Percentiles rank a stretch among this genome's conserved stretches.
Evolutionary conservation across 768 basidiomycete species (phyloP).

Genomic region (Suillus americanus): DNA sequence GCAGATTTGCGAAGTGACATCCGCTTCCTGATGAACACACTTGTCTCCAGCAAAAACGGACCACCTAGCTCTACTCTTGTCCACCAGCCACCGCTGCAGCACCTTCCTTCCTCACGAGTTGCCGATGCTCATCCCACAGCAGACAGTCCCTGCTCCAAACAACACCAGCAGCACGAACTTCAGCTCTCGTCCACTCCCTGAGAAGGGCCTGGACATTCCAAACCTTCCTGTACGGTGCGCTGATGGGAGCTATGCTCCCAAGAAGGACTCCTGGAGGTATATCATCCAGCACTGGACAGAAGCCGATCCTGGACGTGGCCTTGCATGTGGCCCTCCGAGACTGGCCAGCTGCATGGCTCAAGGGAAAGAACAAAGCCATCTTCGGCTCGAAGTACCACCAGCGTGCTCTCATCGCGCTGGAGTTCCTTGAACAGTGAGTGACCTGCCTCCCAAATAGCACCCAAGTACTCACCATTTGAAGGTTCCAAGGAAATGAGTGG

Average conservation of each 20-base stretch:
- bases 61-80: no score
- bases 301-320: no score
- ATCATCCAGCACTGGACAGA: no score
- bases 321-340: no score
- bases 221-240: not conserved
- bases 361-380: constrained; percentile 1
- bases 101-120: no score
- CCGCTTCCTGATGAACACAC: not conserved
- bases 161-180: not conserved
- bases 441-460: not conserved
- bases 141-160: no score
- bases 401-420: no score
- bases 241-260: not conserved
- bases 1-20: not conserved
- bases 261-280: constrained; percentile 5
- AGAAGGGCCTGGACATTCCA: constrained; percentile 1
- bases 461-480: not conserved
- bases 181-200: not conserved
- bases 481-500: not conserved
- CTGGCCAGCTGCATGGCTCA: not conserved
- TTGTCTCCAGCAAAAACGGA: not conserved
- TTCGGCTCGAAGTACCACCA: constrained; percentile 10
- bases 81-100: no score
- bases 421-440: constrained; percentile 8
- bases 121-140: no score